Percentiles rank a stretch among this genome's conserved stretches.
Conservation (phyloP, 305 asterid species). For the Solanum hybrid region DNA sequence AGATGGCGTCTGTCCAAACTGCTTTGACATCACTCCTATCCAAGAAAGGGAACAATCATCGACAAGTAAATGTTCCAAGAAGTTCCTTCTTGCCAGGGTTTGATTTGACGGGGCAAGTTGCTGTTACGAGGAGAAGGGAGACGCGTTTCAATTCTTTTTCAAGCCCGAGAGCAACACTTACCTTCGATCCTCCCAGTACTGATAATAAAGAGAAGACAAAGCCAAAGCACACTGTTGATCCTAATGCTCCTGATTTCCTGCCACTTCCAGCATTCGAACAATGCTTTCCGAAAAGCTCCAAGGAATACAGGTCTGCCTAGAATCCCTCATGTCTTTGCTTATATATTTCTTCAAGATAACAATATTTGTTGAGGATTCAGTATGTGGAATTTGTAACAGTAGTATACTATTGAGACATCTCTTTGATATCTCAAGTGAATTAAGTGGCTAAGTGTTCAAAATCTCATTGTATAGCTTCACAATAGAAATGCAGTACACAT, state of each 20-base stretch:
- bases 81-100: conserved; percentile 50
- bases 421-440: background rate
- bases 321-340: background rate
- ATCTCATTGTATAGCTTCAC: background rate
- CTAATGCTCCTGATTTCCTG: conserved; percentile 79
- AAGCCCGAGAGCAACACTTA: conserved; percentile 54
- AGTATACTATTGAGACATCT: background rate
- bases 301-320: conserved; percentile 47
- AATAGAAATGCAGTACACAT: background rate
- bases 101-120: conserved; percentile 30
- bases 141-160: conserved; percentile 14
- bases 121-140: conserved; percentile 26
- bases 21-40: conserved; percentile 55
- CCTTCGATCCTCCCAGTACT: conserved; percentile 56
- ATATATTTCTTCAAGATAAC: background rate
- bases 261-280: conserved; percentile 89
- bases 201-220: conserved; percentile 37
- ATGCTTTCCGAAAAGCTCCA: conserved; percentile 92
- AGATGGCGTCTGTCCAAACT: conserved; percentile 70
- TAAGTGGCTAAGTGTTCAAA: background rate
- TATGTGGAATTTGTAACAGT: background rate
- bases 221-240: conserved; percentile 76
- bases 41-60: conserved; percentile 40
- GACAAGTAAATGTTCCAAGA: conserved; percentile 32
- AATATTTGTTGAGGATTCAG: background rate